Base-by-base conservation (phyloP, 2,329 filamentous ascomycete species). In the Penicillium corylophilum region DNA sequence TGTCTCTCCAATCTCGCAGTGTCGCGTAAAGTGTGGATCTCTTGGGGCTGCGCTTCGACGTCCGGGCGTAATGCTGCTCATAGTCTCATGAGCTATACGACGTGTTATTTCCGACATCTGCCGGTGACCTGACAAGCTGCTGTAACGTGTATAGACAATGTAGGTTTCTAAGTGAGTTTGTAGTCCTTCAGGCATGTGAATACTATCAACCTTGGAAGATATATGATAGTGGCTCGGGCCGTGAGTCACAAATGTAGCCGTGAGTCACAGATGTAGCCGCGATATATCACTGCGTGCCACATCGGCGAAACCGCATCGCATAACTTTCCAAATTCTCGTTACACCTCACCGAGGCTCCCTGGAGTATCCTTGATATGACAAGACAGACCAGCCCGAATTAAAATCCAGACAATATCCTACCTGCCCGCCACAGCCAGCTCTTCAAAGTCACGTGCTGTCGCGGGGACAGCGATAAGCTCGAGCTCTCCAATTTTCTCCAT, bases 391-490 rank as follows among this genome's bases (percentile, higher is more conserved):
- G 33, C 10, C 33, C 9, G 12, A 10, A 16, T 8, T 9, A 20
- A 9, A 18, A 9, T 18, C n/a, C n/a, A 16, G 15, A 35, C 33
- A 12, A 20, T 10, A 20, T 13, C 9, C 16, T 12, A 38, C 9
- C 16, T 12, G 16, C 12, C 15, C 22, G 12, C 22, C 15, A 7
- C 13, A 26, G 38, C 20, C 12, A 40, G 22, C 22, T 26, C 26
- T 26, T 10, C 3, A 39, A 7, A 8, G 48, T 58, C 57, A 60
- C 57, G 46, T 60, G 57, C 47, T 23, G 1, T 2, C 53, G 59
- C 50, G 54, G 53, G 52, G 51, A 46, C 31, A 50, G 44, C 53
- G 61, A 63, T 63, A 62, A 63, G 59, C 46, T 42, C 41, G 22
- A 55, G 50, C 50, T 53, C 42, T 39, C 45, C 44, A 47, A 48